phyloP scores from a whole-genome alignment of 352 stramenopile species.

The Phytophthora sansomeana region DNA sequence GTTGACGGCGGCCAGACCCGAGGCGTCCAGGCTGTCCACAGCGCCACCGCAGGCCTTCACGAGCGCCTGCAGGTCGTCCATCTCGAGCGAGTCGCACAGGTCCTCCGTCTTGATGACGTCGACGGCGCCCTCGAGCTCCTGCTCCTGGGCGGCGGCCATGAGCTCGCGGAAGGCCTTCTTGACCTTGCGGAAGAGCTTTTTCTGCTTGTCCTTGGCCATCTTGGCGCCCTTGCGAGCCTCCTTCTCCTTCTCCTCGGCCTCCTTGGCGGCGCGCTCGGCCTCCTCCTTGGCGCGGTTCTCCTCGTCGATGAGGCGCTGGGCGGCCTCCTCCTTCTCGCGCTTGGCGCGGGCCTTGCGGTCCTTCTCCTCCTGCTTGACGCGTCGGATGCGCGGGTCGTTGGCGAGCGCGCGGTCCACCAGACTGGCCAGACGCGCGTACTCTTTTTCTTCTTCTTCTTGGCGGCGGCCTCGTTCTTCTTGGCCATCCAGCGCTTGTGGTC shows the following conservation, averaged over 20 bases:
- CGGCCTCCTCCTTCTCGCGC: slow-evolving; percentile 78
- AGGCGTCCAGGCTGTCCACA: slow-evolving; percentile 61
- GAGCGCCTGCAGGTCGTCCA: slow-evolving; percentile 74
- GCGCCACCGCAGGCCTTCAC: slow-evolving; percentile 65
- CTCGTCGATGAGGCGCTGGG: slow-evolving; percentile 72
- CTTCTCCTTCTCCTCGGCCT: slow-evolving; percentile 80
- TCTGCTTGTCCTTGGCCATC: slow-evolving; percentile 85
- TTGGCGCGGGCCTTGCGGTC: slow-evolving; percentile 83
- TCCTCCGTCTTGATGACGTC: slow-evolving; percentile 81
- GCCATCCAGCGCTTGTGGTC: slow-evolving; percentile 91
- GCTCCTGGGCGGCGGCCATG: slow-evolving; percentile 67
- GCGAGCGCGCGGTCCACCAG: slow-evolving; percentile 83
- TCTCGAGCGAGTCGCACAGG: slow-evolving; percentile 74
- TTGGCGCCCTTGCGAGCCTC: slow-evolving; percentile 73
- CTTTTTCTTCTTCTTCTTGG: slow-evolving; percentile 93
- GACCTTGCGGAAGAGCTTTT: slow-evolving; percentile 85
- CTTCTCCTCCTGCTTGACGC: slow-evolving; percentile 87
- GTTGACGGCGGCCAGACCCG: slow-evolving; percentile 61
- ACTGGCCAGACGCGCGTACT: slow-evolving; percentile 83
- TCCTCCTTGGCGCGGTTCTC: slow-evolving; percentile 73
- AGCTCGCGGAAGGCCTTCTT: slow-evolving; percentile 89
- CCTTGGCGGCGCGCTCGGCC: slow-evolving; percentile 48
- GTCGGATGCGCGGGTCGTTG: slow-evolving; percentile 78
- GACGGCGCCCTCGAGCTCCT: slow-evolving; percentile 64
- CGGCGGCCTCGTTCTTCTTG: slow-evolving; percentile 87